phyloP scores from a whole-genome alignment of 371 early-diverging fungal species.

The Cokeromyces recurvatus region DNA sequence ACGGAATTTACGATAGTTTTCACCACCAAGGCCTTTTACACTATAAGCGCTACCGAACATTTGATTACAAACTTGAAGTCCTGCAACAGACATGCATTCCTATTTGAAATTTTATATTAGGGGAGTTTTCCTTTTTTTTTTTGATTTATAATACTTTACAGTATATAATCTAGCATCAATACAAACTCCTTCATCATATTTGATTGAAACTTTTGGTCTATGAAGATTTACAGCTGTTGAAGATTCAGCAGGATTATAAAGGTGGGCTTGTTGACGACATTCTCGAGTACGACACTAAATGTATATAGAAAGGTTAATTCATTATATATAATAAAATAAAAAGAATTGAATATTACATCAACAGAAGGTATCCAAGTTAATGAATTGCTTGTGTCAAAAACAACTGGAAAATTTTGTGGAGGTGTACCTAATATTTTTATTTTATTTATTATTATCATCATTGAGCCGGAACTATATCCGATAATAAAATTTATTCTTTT shows the following conservation, averaged over 20 bases:
- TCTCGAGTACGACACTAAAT: slow-evolving; percentile 33
- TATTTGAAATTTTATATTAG: too few species aligned
- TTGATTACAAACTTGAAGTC: slow-evolving; percentile 30
- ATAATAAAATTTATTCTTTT: too few species aligned
- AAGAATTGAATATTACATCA: slow-evolving; percentile 15
- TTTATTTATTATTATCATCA: too few species aligned
- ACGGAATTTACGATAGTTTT: slow-evolving; percentile 30
- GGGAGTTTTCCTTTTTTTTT: too few species aligned
- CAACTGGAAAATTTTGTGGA: slow-evolving; percentile 33
- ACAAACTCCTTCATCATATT: slow-evolving; percentile 36
- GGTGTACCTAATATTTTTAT: slow-evolving; percentile 26
- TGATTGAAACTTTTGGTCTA: slow-evolving; percentile 28
- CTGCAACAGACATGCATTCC: slow-evolving; percentile 41
- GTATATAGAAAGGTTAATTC: background rate
- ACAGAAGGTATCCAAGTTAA: slow-evolving; percentile 43
- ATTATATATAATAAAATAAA: background rate
- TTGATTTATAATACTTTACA: too few species aligned
- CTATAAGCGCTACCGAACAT: slow-evolving; percentile 40
- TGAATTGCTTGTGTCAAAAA: slow-evolving; percentile 37
- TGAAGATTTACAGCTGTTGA: slow-evolving; percentile 32
- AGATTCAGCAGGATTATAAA: slow-evolving; percentile 30
- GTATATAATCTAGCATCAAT: slow-evolving; percentile 37
- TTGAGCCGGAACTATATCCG: too few species aligned
- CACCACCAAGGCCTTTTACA: slow-evolving; percentile 33
- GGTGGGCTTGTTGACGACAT: slow-evolving; percentile 23